Evolutionary conservation across 768 basidiomycete species (phyloP).

Genomic region (Amanita phalloides): DNA sequence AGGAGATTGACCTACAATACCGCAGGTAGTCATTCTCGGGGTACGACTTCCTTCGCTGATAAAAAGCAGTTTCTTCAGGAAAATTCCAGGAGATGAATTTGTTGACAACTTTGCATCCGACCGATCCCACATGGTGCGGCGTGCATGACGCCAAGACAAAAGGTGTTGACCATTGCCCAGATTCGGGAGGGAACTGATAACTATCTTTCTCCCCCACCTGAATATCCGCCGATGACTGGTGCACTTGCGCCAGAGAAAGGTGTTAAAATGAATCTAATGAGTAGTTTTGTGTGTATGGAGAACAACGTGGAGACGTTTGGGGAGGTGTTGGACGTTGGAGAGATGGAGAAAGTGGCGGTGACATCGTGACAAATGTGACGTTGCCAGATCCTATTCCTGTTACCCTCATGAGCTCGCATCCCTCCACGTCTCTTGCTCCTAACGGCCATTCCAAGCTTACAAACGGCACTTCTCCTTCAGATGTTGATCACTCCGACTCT

Average conservation of each 20-base stretch:
- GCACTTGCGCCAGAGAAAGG: constrained; percentile 4
- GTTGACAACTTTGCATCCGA: constrained; percentile 61
- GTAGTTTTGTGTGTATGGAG: constrained; percentile 10
- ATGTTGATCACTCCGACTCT: constrained; percentile 24
- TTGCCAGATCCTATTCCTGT: neutral
- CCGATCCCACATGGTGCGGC: constrained; percentile 62
- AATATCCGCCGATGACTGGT: constrained; percentile 10
- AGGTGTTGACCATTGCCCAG: constrained; percentile 34
- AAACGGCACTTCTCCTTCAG: constrained; percentile 36
- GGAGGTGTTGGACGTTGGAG: constrained; percentile 6
- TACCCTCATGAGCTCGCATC: constrained; percentile 2
- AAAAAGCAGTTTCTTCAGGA: constrained; percentile 42
- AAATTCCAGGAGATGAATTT: constrained; percentile 40
- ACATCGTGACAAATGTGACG: neutral
- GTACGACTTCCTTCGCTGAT: neutral
- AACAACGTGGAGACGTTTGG: constrained; percentile 7
- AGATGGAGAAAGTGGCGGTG: constrained; percentile 3
- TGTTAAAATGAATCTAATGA: constrained; percentile 10
- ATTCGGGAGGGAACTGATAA: constrained; percentile 24
- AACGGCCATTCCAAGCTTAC: constrained; percentile 42
- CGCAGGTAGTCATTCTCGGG: constrained; percentile 25
- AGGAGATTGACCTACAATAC: constrained; percentile 23
- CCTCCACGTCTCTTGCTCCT: constrained; percentile 9
- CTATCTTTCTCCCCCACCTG: constrained; percentile 9
- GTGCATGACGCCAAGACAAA: constrained; percentile 50